Percentiles rank a stretch among this genome's conserved stretches.
phyloP scores from a whole-genome alignment of 1,139 yeast species.

The Saccharomyces pastorianus region DNA sequence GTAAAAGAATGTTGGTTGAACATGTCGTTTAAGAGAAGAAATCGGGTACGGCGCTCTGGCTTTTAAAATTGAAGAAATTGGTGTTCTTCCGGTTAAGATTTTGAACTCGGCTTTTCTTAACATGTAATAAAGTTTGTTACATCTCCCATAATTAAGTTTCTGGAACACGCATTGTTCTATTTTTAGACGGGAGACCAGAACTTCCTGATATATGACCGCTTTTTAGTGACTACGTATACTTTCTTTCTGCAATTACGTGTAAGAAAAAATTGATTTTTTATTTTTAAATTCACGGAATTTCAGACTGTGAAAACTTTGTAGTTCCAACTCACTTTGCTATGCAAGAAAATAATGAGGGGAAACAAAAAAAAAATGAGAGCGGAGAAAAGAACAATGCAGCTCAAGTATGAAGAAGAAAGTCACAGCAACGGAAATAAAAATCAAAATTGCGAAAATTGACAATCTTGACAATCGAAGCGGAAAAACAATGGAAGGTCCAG shows the following conservation, averaged over 20 bases:
- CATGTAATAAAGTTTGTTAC: neutral
- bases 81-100: neutral
- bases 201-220: neutral
- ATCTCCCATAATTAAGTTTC: neutral
- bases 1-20: too few relatives aligned
- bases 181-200: neutral
- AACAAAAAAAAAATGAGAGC: neutral
- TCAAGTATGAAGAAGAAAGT: too few relatives aligned
- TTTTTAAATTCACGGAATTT: neutral
- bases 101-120: neutral
- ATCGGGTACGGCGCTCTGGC: neutral
- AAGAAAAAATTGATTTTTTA: neutral
- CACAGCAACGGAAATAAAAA: neutral
- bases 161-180: neutral
- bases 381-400: neutral
- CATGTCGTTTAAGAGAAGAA: too few relatives aligned
- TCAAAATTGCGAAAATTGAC: neutral
- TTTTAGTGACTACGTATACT: neutral
- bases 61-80: too few relatives aligned
- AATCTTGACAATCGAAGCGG: too few relatives aligned
- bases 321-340: neutral
- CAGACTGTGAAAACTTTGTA: neutral
- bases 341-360: neutral
- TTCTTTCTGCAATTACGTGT: too few relatives aligned
- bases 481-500: too few relatives aligned